Conservation (phyloP, 1,284 basidiomycete genomes). For the Rhodotorula sp. region DNA sequence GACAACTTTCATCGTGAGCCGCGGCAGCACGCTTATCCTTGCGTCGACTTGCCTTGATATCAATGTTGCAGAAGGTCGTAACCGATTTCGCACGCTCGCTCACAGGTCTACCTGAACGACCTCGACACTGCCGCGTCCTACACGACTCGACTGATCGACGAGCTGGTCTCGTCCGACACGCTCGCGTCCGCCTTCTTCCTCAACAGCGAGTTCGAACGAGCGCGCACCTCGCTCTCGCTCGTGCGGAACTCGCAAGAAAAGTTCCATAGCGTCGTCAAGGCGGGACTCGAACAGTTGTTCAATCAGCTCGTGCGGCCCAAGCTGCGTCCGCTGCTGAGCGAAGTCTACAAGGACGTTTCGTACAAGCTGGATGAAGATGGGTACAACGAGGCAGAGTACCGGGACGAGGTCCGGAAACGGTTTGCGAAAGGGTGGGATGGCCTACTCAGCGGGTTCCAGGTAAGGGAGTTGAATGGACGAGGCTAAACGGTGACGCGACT, state of each 20-base stretch:
- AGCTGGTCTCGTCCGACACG: conserved; percentile 60
- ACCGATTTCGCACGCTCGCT: not conserved
- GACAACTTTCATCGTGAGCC: conserved; percentile 71
- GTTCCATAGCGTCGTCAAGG: conserved; percentile 69
- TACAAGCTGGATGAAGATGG: conserved; percentile 86
- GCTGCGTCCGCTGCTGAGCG: conserved; percentile 74
- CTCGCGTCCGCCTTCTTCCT: conserved; percentile 68
- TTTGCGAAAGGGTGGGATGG: conserved; percentile 81
- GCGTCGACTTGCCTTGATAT: not conserved
- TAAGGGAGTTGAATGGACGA: conserved; percentile 47
- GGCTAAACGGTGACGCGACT: not conserved
- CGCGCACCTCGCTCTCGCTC: conserved; percentile 51
- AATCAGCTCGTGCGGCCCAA: conserved; percentile 85
- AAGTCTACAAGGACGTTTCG: conserved; percentile 83
- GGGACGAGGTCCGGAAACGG: conserved; percentile 79
- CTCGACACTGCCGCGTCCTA: conserved; percentile 82
- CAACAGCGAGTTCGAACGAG: conserved; percentile 58
- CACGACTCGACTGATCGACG: conserved; percentile 73
- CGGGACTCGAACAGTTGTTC: conserved; percentile 88
- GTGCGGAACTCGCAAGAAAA: conserved; percentile 61
- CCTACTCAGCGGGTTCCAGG: conserved; percentile 79
- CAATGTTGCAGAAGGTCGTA: too few species aligned
- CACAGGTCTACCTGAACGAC: conserved; percentile 80
- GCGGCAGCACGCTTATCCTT: not conserved
- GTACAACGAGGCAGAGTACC: conserved; percentile 77